phyloP scores from a whole-genome alignment of 805 yeast genomes.

The Zygosaccharomyces gambellarensis region DNA sequence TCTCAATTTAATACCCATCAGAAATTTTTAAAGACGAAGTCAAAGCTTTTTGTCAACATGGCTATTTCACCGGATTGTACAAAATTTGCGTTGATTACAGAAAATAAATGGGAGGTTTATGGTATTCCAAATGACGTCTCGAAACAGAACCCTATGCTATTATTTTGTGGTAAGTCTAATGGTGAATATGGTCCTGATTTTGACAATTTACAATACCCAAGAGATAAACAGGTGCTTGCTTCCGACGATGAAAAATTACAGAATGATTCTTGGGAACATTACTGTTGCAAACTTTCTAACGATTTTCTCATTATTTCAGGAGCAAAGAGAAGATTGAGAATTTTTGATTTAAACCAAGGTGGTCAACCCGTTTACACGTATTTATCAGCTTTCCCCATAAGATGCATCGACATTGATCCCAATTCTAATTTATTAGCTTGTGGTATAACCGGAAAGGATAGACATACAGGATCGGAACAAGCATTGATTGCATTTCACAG shows the following conservation, averaged over 20 bases:
- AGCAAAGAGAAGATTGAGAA: conserved; percentile 63
- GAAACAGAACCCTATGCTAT: conserved; percentile 43
- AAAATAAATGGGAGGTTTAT: conserved; percentile 71
- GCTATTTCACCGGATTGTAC: conserved; percentile 61
- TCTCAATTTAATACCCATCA: conserved; percentile 51
- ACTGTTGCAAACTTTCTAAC: conserved; percentile 56
- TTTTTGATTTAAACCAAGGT: conserved; percentile 49
- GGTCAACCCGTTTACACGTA: conserved; percentile 69
- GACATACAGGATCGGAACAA: conserved; percentile 62
- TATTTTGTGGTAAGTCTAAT: conserved; percentile 62
- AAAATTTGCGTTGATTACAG: conserved; percentile 59
- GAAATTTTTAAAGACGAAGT: conserved; percentile 43
- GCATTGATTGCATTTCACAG: conserved; percentile 65
- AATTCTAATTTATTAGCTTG: conserved; percentile 64
- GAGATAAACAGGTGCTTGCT: conserved; percentile 9
- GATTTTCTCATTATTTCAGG: conserved; percentile 59
- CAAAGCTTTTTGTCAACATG: conserved; percentile 49
- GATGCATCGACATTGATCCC: conserved; percentile 70
- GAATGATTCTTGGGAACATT: conserved; percentile 51
- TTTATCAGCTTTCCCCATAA: conserved; percentile 65
- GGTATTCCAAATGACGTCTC: conserved; percentile 36
- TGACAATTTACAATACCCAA: conserved; percentile 36
- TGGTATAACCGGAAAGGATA: conserved; percentile 78
- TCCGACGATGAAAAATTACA: conserved; percentile 1
- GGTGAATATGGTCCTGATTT: conserved; percentile 61